Conservation (phyloP, 768 basidiomycete genomes). For the Gloeostereum incarnatum region DNA sequence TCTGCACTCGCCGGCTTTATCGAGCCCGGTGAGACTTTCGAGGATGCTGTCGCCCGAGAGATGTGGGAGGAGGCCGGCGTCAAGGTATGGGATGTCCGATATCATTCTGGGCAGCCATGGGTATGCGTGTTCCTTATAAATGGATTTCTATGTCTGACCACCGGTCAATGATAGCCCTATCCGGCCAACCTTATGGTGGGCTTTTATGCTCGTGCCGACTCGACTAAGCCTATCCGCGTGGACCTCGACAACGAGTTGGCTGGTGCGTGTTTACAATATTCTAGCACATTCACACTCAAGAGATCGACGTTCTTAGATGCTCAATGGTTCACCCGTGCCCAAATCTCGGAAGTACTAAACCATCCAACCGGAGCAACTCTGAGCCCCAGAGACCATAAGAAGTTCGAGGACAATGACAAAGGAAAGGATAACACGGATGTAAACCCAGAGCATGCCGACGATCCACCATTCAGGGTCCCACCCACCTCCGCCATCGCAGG, state of each 20-base stretch:
- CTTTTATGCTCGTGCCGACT: constrained; percentile 73
- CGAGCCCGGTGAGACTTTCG: constrained; percentile 90
- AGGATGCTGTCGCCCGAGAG: constrained; percentile 88
- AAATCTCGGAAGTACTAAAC: constrained; percentile 57
- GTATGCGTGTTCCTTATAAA: constrained; percentile 25
- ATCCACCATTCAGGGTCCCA: constrained; percentile 64
- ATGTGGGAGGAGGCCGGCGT: constrained; percentile 96
- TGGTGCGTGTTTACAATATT: constrained; percentile 35
- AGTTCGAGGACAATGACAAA: constrained; percentile 15
- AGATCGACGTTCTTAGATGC: constrained; percentile 47
- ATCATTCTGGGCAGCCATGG: constrained; percentile 87
- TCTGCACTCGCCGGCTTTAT: constrained; percentile 91
- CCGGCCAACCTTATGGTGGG: constrained; percentile 90
- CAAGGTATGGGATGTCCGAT: constrained; percentile 72
- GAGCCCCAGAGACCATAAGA: constrained; percentile 12
- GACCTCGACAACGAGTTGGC: constrained; percentile 96
- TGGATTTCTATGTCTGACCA: neutral
- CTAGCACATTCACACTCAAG: neutral
- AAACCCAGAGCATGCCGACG: constrained; percentile 15
- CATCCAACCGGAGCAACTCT: constrained; percentile 18
- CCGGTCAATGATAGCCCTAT: constrained; percentile 53
- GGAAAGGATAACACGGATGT: constrained; percentile 8
- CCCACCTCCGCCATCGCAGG: constrained; percentile 75
- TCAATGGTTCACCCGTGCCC: constrained; percentile 75
- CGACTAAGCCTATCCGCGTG: constrained; percentile 61